Percentiles rank a stretch among this genome's conserved stretches.
Conservation (phyloP, 768 basidiomycete genomes). For the Daedalea quercina region DNA sequence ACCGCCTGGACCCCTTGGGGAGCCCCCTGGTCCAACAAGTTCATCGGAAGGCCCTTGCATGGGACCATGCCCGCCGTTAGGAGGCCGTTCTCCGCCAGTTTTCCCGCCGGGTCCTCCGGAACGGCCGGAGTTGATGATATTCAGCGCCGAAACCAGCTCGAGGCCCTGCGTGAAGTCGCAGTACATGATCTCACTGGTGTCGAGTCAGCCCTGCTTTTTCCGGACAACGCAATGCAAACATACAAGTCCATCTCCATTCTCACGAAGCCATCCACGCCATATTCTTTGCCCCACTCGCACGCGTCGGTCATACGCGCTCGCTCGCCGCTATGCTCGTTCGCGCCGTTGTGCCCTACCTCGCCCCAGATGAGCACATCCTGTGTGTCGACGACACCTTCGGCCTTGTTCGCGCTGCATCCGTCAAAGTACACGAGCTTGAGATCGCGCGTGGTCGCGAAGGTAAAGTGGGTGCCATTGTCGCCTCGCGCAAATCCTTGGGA, state of each 20-base stretch:
- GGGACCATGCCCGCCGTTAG: too few relatives aligned
- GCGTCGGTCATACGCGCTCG: neutral
- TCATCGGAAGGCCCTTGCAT: neutral
- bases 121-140: neutral
- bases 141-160: neutral
- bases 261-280: neutral
- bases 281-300: neutral
- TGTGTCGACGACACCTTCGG: neutral
- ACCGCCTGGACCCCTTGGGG: neutral
- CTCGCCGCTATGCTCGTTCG: neutral
- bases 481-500: neutral
- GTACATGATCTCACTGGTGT: neutral
- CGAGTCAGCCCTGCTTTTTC: neutral
- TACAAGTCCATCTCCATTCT: neutral
- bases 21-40: too few relatives aligned
- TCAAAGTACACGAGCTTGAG: neutral
- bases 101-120: neutral
- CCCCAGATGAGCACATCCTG: neutral
- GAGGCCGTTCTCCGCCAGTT: neutral
- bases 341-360: neutral
- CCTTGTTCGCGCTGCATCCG: neutral
- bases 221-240: neutral
- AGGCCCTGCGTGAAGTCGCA: neutral
- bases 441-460: neutral
- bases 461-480: neutral